phyloP scores from a whole-genome alignment of 1,284 basidiomycete species.

The Quambalaria eucalypti region DNA sequence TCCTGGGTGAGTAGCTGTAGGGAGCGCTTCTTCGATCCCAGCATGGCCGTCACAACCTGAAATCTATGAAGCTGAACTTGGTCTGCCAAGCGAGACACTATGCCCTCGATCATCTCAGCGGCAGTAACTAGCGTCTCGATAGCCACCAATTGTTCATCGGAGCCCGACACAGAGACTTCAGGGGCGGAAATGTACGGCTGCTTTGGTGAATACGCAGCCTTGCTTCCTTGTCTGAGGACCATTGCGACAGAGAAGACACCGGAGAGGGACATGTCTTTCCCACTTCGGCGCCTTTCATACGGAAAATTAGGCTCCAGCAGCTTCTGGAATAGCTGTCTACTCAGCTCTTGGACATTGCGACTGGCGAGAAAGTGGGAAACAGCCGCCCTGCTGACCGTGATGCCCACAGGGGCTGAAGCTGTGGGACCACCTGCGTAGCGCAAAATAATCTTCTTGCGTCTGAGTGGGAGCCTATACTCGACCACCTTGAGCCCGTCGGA shows the following conservation, averaged over 20 bases:
- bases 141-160: too few relatives aligned
- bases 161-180: too few relatives aligned
- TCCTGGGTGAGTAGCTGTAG: too few relatives aligned
- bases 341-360: not conserved
- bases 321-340: not conserved
- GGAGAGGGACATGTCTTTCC: too few relatives aligned
- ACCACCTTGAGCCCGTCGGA: not conserved
- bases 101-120: too few relatives aligned
- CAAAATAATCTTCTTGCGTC: not conserved
- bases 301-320: not conserved
- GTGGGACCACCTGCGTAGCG: not conserved
- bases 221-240: not conserved
- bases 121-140: too few relatives aligned
- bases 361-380: not conserved
- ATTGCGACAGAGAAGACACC: not conserved
- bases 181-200: too few relatives aligned
- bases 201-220: not conserved
- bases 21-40: too few relatives aligned
- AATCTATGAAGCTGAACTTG: too few relatives aligned
- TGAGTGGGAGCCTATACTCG: not conserved
- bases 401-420: not conserved
- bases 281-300: too few relatives aligned
- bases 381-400: not conserved
- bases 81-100: too few relatives aligned
- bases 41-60: too few relatives aligned